phyloP scores from a whole-genome alignment of 202 grass and related monocot species.

The Setaria viridis region DNA sequence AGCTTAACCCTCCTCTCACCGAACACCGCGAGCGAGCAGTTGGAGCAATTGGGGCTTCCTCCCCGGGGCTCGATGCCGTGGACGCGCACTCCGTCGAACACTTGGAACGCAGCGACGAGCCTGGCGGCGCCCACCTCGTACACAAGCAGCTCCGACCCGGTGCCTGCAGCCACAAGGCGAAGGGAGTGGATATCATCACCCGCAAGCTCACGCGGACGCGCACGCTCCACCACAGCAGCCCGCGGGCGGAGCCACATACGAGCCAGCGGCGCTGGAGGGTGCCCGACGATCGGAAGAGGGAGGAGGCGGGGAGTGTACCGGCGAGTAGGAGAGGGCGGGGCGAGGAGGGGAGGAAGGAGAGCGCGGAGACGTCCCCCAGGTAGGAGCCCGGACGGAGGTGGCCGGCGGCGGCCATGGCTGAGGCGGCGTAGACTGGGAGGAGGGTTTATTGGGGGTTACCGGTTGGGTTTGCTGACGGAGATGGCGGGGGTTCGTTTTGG shows the following conservation, averaged over 20 bases:
- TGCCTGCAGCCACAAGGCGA: conserved; percentile 51
- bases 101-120: conserved; percentile 59
- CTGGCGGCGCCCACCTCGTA: conserved; percentile 54
- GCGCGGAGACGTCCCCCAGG: conserved; percentile 84
- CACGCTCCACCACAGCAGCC: neutral
- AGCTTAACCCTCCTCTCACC: conserved; percentile 80
- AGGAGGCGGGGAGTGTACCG: conserved; percentile 40
- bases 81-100: conserved; percentile 77
- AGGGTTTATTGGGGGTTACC: conserved; percentile 33
- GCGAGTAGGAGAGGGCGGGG: conserved; percentile 70
- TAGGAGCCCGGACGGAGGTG: conserved; percentile 58
- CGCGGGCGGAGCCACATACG: neutral
- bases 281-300: neutral
- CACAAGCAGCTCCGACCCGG: conserved; percentile 73
- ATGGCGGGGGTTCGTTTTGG: too few relatives aligned
- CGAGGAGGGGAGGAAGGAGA: conserved; percentile 63
- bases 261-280: neutral
- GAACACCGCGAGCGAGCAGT: conserved; percentile 49
- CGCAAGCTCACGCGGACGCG: neutral
- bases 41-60: neutral
- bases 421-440: neutral
- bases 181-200: neutral
- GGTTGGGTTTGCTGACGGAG: too few relatives aligned
- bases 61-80: conserved; percentile 67
- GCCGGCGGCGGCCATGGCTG: conserved; percentile 48